These are phyloP conservation scores for Candida caryicola DNA, from an alignment of 805 yeast species.

Conservation along the genomic window DNA sequence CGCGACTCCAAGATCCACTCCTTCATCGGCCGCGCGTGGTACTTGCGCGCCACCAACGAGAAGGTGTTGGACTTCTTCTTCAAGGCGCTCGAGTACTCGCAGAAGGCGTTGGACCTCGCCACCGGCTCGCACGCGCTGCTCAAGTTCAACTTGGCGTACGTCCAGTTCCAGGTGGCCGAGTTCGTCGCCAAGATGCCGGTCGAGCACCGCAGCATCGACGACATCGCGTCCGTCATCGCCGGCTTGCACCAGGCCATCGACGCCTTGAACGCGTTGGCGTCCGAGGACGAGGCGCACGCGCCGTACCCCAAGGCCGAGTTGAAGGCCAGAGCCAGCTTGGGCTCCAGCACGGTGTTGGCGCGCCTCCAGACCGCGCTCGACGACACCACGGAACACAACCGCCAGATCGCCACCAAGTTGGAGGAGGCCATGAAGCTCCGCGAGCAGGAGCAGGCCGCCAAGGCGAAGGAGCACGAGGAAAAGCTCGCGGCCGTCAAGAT, in stretches of 20 bases:
- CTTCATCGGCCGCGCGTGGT: conserved; percentile 86
- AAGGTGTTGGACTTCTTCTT: conserved; percentile 58
- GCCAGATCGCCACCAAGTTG: conserved; percentile 54
- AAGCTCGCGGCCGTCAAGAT: conserved; percentile 43
- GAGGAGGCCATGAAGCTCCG: conserved; percentile 68
- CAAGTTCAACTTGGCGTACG: conserved; percentile 76
- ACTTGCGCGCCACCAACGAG: conserved; percentile 68
- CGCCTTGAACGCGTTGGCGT: conserved; percentile 55
- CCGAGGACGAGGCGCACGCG: conserved; percentile 52
- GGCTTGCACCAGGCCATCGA: conserved; percentile 64
- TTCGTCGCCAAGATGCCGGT: conserved; percentile 59
- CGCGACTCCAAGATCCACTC: conserved; percentile 66
- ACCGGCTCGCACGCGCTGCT: conserved; percentile 34
- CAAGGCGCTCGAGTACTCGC: conserved; percentile 61
- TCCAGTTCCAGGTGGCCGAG: conserved; percentile 86
- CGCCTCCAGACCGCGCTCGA: conserved; percentile 67
- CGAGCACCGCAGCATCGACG: conserved; percentile 58
- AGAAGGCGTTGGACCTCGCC: conserved; percentile 47
- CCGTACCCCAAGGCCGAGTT: conserved; percentile 80
- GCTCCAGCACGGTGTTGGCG: conserved; percentile 67
- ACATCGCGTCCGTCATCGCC: conserved; percentile 52
- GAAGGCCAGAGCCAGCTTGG: conserved; percentile 83
- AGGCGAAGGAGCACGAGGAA: conserved; percentile 37
- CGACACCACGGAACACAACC: conserved; percentile 70
- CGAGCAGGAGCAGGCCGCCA: conserved; percentile 51